Evolutionary conservation across 495 filamentous ascomycete genomes (phyloP), one percentile per base, ranked within the genome.

Genomic region (Penicillium canariense): DNA sequence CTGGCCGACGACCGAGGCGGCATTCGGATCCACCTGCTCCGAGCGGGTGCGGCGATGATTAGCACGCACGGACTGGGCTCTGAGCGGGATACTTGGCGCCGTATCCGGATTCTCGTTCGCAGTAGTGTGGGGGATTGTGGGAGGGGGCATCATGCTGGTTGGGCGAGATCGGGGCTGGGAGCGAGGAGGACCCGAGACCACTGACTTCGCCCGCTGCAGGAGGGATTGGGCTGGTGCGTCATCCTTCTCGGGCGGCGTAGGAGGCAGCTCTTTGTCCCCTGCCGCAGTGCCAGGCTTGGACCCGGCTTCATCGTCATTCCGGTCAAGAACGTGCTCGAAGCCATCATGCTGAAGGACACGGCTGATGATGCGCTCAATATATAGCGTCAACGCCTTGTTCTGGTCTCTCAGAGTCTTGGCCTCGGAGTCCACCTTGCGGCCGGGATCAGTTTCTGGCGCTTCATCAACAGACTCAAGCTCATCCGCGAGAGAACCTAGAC

Each of bases 321-420:
- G 68, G 48, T 78, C 76, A 38, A 97, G 79, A 43, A 98, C 92
- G 54, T 86, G 81, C 68, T 98, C 94, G 48, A 96, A 97, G 43
- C 92, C 91, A 62, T 96, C 88, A 73, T 97, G 89, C 62, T 94
- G 87, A 34, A 98, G 78, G 15, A 98, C 81, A 18, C 94, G 87
- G 68, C 91, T 92, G 63, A 98, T 96, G 67, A 98, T 97, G 65
- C 90, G 93, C 79, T 96, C 96, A 70, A 98, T 97, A 70, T 98
- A 98, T 28, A 96, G 80, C 2, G 91, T 96, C 56, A 97, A 74
- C 38, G 94, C 94, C 69, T 96, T 98, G 77, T 97, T 97, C 70
- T 96, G 87, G 57, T 96, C 91, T 71, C 90, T 94, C 22, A 89
- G 74, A n/a, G 79, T 74, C 69, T 88, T 91, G 54, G 91, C 69